Base-by-base conservation (phyloP, 176 grass and related monocot species). In the Elymus sibiricus region DNA sequence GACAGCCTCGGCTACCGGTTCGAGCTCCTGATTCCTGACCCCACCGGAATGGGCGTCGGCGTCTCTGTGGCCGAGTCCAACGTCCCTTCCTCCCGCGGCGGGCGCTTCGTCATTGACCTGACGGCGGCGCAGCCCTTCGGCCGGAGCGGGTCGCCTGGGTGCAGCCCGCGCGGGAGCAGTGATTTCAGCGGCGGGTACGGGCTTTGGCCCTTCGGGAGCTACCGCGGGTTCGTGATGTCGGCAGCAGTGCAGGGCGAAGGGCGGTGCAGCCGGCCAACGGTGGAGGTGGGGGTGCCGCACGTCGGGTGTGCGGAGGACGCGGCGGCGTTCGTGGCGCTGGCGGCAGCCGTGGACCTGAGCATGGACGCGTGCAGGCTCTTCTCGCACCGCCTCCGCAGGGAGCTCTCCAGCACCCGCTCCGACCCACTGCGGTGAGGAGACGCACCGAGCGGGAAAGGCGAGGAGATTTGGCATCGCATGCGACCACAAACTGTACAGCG, bases 171-270 rank as follows among this genome's bases (percentile, higher is more conserved):
- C 6, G 93, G 91, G 1, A 91, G 86, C 66, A 84, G 89, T 44
- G 91, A 93, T 47, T 82, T 86, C 35, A 74, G 70, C 13, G 70
- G 70, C 40, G 85, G 85, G 2, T 59, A 87, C 76, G 73, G 88
- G 14, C 64, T 86, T 2, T 95, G 94, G 94, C 94, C 91, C 3
- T 93, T 89, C 81, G 76, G 83, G 16, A 82, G 26, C 53, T 95
- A 89, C 82, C 78, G 91, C 4, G 91, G 94, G 2, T 95, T 95
- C 74, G 91, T 95, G n/a, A 95, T 93, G 94, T 91, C 91, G 13
- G 86, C 84, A 1, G 88, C 74, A 4, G 89, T 95, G 42, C 86
- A 86, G 65, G 89, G 94, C 1, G 82, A 96, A 15, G 91, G 91
- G 0, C 31, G 76, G 3, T 79, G 79, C 29, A 87, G 87, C 73